phyloP scores from a whole-genome alignment of 495 filamentous ascomycete genomes.

The Eremomyces bilateralis region DNA sequence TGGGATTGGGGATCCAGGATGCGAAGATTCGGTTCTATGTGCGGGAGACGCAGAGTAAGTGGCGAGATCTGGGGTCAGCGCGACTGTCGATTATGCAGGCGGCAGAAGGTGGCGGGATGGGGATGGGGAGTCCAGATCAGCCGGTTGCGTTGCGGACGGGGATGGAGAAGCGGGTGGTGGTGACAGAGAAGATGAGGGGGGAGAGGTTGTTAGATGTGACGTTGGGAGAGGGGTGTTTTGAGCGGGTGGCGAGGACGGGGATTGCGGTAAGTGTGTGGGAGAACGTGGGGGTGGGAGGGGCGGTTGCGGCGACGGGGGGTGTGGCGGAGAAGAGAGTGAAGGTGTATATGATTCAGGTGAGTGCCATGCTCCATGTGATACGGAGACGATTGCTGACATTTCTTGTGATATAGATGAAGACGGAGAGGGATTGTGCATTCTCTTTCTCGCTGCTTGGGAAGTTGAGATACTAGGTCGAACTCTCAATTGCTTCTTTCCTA shows the following conservation, averaged over 20 bases:
- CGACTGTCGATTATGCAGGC: conserved; percentile 53
- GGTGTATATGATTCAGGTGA: conserved; percentile 62
- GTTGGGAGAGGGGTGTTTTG: conserved; percentile 64
- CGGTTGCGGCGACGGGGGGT: conserved; percentile 44
- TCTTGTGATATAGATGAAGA: conserved; percentile 8
- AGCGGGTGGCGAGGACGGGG: conserved; percentile 57
- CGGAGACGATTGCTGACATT: background rate
- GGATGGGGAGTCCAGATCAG: background rate
- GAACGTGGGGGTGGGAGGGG: conserved; percentile 47
- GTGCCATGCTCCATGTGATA: conserved; percentile 1
- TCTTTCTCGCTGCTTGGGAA: conserved; percentile 15
- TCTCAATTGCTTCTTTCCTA: no score
- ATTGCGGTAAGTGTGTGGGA: conserved; percentile 79
- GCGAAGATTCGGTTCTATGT: conserved; percentile 68
- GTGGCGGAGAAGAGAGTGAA: conserved; percentile 42
- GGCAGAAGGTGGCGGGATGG: conserved; percentile 20
- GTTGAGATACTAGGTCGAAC: conserved; percentile 11
- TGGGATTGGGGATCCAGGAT: no score
- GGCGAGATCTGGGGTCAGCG: conserved; percentile 78
- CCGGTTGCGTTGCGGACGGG: conserved; percentile 8
- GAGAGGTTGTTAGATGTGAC: conserved; percentile 62
- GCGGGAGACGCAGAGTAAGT: conserved; percentile 50
- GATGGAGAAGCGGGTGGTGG: conserved; percentile 62
- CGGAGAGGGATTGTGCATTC: conserved; percentile 12
- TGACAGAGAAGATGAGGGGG: conserved; percentile 42